Evolutionary conservation across 1,284 basidiomycete genomes (phyloP), one percentile per base, ranked within the genome.

Genomic region (Malassezia japonica): DNA sequence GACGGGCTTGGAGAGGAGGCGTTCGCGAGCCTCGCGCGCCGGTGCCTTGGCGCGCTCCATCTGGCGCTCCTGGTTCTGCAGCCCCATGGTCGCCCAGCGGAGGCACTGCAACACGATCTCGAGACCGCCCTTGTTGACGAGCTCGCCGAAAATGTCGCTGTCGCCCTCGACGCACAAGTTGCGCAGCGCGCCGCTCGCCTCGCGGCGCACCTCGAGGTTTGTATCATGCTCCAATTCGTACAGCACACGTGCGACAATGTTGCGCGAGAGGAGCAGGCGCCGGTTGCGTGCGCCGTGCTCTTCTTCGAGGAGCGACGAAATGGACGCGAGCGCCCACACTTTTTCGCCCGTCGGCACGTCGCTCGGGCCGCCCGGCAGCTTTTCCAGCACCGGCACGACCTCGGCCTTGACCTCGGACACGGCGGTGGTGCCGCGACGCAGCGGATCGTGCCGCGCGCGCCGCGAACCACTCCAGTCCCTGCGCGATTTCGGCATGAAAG

Each of bases 81-180:
- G 60, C 7, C 61, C 61, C 3, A 63, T 33, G 1, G 63, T 56
- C 6, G 61, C 63, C 65, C 61, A 67, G 21, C 52, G 39, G 53
- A 65, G 57, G 21, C 59, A 48, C 1, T 44, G 43, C 3, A 69
- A 59, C n/a, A 62, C 54, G 9, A 50, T 43, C 6, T 59, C 46
- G 1, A 65, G 29, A 20, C 54, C 60, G 13, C 59, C 61, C 34
- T 69, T 61, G 50, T 61, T 58, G 31, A 57, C 65, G 10, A 69
- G 35, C 47, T 62, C 49, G 35, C 51, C 61, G 23, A 63, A 41
- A 20, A 59, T 57, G 21, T 61, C 61, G 33, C 55, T 47, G 31
- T 61, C 59, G 6, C 61, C 60, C 24, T 70, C 63, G 35, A 72
- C 56, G 45, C 68, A 70, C 31, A 72, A 55, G 35, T 70, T 72